Evolutionary conservation across 2,329 filamentous ascomycete species (phyloP).

Genomic region (Sclerotinia trifoliorum): DNA sequence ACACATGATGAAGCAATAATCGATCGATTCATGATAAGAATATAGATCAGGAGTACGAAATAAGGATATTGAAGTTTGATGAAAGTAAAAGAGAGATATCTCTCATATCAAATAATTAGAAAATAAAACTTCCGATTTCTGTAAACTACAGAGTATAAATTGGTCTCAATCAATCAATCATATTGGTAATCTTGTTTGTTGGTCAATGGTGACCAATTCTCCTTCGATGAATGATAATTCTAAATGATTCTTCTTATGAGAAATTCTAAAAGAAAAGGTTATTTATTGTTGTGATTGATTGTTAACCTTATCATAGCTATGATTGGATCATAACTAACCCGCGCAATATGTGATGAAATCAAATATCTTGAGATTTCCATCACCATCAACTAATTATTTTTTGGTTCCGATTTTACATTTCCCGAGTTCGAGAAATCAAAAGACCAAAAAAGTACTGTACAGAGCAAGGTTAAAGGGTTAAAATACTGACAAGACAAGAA

Average conservation of each 20-base stretch:
- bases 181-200: neutral
- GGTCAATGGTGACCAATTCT: neutral
- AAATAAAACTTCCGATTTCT: neutral
- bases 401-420: neutral
- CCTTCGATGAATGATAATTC: neutral
- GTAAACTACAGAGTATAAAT: neutral
- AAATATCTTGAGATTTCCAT: neutral
- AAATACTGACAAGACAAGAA: neutral
- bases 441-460: neutral
- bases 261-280: neutral
- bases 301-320: neutral
- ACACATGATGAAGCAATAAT: neutral
- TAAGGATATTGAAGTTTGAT: neutral
- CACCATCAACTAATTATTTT: no score
- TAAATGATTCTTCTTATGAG: neutral
- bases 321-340: neutral
- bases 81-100: neutral
- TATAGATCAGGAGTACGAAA: neutral
- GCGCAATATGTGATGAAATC: conserved; percentile 3
- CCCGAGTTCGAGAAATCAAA: neutral
- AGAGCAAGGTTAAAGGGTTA: no score
- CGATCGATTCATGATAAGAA: neutral
- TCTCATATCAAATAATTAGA: neutral
- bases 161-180: neutral
- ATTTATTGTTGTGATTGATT: no score